These are phyloP conservation scores for Hymenochaete sp. DNA, from an alignment of 1,284 basidiomycete genomes.

Conservation along the genomic window DNA sequence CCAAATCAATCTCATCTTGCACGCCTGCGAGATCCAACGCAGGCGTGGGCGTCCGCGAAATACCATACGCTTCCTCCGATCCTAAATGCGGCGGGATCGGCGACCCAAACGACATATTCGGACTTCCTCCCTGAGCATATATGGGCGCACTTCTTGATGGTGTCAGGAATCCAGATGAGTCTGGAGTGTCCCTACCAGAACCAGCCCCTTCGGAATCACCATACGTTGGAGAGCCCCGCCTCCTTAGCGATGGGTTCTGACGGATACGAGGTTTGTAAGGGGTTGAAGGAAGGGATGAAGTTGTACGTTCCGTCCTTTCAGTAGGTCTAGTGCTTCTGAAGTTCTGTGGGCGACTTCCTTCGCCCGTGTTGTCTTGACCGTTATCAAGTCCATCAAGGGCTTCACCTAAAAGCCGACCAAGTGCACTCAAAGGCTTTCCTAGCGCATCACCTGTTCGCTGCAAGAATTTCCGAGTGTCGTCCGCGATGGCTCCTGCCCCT, in stretches of 20 bases:
- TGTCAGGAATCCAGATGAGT: conserved; percentile 2
- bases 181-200: conserved; percentile 14
- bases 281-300: conserved; percentile 43
- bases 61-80: conserved; percentile 23
- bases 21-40: conserved; percentile 60
- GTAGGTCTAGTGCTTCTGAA: conserved; percentile 24
- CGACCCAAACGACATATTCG: conserved; percentile 1
- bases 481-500: conserved; percentile 39
- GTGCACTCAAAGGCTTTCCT: conserved; percentile 79
- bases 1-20: conserved; percentile 67
- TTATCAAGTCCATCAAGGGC: conserved; percentile 50
- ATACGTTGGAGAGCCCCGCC: conserved; percentile 24
- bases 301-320: no score
- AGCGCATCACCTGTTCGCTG: conserved; percentile 85
- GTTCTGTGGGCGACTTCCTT: conserved; percentile 25
- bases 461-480: conserved; percentile 75
- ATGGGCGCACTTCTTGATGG: conserved; percentile 11
- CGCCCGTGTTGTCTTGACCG: conserved; percentile 27
- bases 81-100: conserved; percentile 23
- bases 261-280: conserved; percentile 68
- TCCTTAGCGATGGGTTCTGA: conserved; percentile 33
- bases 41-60: conserved; percentile 62
- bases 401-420: conserved; percentile 79
- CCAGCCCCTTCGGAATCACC: not conserved
- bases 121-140: not conserved